These are phyloP conservation scores for Conringia planisiliqua DNA, from an alignment of 345 rosid genomes.

Conservation along the genomic window DNA sequence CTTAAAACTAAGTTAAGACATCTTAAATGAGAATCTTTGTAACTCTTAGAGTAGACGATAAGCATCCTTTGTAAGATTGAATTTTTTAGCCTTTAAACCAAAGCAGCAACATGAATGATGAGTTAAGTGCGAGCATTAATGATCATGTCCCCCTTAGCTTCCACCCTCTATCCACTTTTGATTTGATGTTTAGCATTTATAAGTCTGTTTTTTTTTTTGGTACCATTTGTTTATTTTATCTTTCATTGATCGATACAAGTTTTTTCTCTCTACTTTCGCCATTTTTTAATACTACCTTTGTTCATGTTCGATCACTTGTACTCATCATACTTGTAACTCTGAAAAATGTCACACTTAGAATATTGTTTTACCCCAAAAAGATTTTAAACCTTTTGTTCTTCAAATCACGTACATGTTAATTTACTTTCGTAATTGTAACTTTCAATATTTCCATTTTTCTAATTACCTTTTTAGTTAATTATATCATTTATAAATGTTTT, in stretches of 20 bases:
- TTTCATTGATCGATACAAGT: too few relatives aligned
- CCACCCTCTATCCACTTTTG: background rate
- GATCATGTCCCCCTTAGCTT: constrained; percentile 4
- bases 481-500: background rate
- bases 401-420: too few relatives aligned
- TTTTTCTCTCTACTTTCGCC: too few relatives aligned
- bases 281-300: too few relatives aligned
- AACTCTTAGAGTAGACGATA: constrained; percentile 7
- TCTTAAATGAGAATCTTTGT: background rate
- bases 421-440: too few relatives aligned
- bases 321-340: too few relatives aligned
- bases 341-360: too few relatives aligned
- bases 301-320: too few relatives aligned
- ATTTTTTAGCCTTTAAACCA: background rate
- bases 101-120: background rate
- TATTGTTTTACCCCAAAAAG: too few relatives aligned
- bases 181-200: background rate
- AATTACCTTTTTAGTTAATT: too few relatives aligned
- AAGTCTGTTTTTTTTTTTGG: background rate
- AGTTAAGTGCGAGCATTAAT: constrained; percentile 7
- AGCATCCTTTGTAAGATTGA: background rate
- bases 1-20: background rate
- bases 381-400: too few relatives aligned
- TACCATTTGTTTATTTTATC: background rate
- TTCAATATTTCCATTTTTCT: too few relatives aligned